These are phyloP conservation scores for Colletotrichum melonis DNA, from an alignment of 2,329 filamentous ascomycete species.

Conservation along the genomic window DNA sequence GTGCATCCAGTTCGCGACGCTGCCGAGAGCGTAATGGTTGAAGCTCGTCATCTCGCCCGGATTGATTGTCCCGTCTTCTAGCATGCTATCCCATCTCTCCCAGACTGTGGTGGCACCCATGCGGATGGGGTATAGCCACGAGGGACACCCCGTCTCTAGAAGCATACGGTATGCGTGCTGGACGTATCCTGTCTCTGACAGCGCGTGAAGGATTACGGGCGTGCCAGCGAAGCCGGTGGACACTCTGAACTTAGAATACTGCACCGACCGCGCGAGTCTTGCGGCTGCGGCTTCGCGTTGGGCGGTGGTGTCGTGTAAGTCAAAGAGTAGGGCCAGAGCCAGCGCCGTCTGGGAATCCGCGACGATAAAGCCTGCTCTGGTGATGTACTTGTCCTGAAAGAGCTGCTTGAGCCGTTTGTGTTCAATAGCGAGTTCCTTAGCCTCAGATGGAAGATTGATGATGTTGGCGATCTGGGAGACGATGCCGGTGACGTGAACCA, in stretches of 20 bases:
- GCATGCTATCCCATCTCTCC: conserved; percentile 62
- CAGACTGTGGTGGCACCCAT: conserved; percentile 60
- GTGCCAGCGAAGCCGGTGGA: conserved; percentile 58
- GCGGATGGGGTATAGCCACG: conserved; percentile 59
- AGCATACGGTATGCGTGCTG: conserved; percentile 59
- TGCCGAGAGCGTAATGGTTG: conserved; percentile 61
- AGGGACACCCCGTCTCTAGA: conserved; percentile 54
- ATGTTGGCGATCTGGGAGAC: conserved; percentile 47
- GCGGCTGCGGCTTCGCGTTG: conserved; percentile 39
- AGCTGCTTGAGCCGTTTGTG: conserved; percentile 38
- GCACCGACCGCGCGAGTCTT: conserved; percentile 45
- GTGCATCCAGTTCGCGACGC: conserved; percentile 59
- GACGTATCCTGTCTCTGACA: conserved; percentile 41
- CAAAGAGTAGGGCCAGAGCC: conserved; percentile 49
- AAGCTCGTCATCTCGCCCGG: conserved; percentile 60
- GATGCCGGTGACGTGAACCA: conserved; percentile 54
- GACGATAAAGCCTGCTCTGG: conserved; percentile 41
- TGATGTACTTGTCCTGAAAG: conserved; percentile 47
- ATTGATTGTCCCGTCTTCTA: conserved; percentile 56
- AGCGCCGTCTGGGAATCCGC: conserved; percentile 54
- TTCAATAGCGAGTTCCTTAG: conserved; percentile 37
- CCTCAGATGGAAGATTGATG: conserved; percentile 44
- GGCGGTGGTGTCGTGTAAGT: conserved; percentile 41
- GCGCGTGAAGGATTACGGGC: conserved; percentile 48
- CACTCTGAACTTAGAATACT: conserved; percentile 46